Evolutionary conservation across 2,329 filamentous ascomycete genomes (phyloP).

Genomic region (Cadophora luteo-olivacea): DNA sequence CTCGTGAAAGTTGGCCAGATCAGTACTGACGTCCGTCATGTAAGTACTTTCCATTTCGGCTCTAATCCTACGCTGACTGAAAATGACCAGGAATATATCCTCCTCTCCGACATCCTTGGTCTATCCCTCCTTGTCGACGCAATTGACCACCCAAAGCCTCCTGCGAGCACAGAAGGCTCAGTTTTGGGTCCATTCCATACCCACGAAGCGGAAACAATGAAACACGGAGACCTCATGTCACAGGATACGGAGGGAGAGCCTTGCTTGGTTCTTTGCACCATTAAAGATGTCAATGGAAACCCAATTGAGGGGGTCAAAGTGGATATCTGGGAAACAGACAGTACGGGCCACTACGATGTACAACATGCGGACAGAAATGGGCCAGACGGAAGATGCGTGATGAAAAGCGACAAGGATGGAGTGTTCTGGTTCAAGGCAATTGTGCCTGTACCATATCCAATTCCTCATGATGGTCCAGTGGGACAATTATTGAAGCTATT

Average conservation of each 20-base stretch:
- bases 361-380: slow-evolving; percentile 69
- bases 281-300: slow-evolving; percentile 68
- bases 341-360: slow-evolving; percentile 81
- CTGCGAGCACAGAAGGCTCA: slow-evolving; percentile 74
- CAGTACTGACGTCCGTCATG: slow-evolving; percentile 75
- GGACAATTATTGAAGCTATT: slow-evolving; percentile 71
- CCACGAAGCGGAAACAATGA: slow-evolving; percentile 69
- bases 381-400: slow-evolving; percentile 76
- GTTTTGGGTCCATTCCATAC: slow-evolving; percentile 86
- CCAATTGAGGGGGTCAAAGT: slow-evolving; percentile 72
- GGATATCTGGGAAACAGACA: slow-evolving; percentile 87
- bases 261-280: slow-evolving; percentile 74
- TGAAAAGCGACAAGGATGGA: slow-evolving; percentile 73
- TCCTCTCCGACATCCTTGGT: slow-evolving; percentile 80
- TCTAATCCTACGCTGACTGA: background rate
- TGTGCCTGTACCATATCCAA: slow-evolving; percentile 84
- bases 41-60: slow-evolving; percentile 46
- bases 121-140: slow-evolving; percentile 81
- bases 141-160: slow-evolving; percentile 83
- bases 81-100: slow-evolving; percentile 71
- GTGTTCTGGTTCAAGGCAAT: slow-evolving; percentile 86
- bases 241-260: slow-evolving; percentile 73
- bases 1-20: slow-evolving; percentile 76
- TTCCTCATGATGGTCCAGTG: slow-evolving; percentile 84
- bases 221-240: slow-evolving; percentile 67